Conservation (phyloP, 1,284 basidiomycete genomes). For the Naganishia cerealis region DNA sequence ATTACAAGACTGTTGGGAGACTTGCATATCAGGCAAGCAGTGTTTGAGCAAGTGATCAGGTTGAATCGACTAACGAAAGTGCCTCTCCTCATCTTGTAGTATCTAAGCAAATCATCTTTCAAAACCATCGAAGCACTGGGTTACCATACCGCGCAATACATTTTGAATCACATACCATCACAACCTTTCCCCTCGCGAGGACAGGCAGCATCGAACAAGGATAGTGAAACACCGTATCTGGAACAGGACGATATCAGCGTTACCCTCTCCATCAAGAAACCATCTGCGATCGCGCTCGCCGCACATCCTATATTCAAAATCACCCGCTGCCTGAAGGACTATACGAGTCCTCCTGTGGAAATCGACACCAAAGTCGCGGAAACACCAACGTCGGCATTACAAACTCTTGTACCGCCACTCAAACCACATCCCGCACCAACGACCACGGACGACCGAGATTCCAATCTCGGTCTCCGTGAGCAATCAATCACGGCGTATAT, state of each 20-base stretch:
- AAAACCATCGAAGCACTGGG: slow-evolving; percentile 74
- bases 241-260: slow-evolving; percentile 45
- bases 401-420: slow-evolving; percentile 8
- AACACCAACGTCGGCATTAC: neutral
- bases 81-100: slow-evolving; percentile 42
- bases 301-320: slow-evolving; percentile 65
- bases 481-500: slow-evolving; percentile 60
- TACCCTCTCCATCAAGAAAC: slow-evolving; percentile 70
- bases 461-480: neutral
- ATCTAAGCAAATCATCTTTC: slow-evolving; percentile 59
- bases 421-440: neutral
- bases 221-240: neutral
- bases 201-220: neutral
- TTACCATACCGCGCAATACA: slow-evolving; percentile 61
- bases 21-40: slow-evolving; percentile 56
- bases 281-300: slow-evolving; percentile 72
- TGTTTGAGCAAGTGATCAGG: too few species aligned
- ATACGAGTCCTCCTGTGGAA: slow-evolving; percentile 37
- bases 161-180: slow-evolving; percentile 43
- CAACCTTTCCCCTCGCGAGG: slow-evolving; percentile 43
- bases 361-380: neutral
- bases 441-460: neutral
- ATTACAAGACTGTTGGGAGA: slow-evolving; percentile 55
- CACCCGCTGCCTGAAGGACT: slow-evolving; percentile 57
- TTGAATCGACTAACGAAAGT: neutral